A percentile compares a stretch with the other conserved stretches of the same genome.
phyloP scores from a whole-genome alignment of 345 rosid species.

The Kernera saxatilis region DNA sequence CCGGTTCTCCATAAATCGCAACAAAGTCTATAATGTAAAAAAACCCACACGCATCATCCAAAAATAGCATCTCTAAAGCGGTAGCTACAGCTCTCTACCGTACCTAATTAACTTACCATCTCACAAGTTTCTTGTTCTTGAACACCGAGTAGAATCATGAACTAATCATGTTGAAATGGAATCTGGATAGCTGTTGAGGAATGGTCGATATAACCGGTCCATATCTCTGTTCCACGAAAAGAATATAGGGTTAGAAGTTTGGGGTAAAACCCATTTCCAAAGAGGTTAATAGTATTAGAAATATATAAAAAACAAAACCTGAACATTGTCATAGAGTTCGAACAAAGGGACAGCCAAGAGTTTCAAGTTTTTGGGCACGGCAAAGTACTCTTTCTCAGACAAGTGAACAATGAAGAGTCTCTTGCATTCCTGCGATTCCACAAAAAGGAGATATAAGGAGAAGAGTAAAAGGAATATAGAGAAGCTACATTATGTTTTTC shows the following conservation, averaged over 20 bases:
- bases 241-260: not conserved
- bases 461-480: not conserved
- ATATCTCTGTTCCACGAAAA: constrained; percentile 55
- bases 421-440: constrained; percentile 84
- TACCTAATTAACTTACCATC: not conserved
- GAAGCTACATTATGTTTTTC: not conserved
- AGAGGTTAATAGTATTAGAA: not conserved
- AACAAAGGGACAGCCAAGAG: constrained; percentile 94
- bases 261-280: not conserved
- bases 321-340: constrained; percentile 94
- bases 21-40: constrained; percentile 5
- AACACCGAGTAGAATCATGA: constrained; percentile 36
- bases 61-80: not conserved
- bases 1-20: constrained; percentile 1
- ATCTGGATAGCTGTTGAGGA: constrained; percentile 97
- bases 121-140: constrained; percentile 3
- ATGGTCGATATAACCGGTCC: constrained; percentile 95
- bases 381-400: constrained; percentile 96
- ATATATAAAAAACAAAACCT: constrained; percentile 35
- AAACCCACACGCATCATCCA: not conserved
- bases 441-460: constrained; percentile 3
- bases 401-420: constrained; percentile 87
- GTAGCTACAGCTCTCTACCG: constrained; percentile 19
- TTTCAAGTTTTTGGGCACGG: constrained; percentile 94
- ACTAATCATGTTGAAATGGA: constrained; percentile 89